phyloP scores from a whole-genome alignment of 2,329 filamentous ascomycete species.

The Hymenoscyphus fraxineus region DNA sequence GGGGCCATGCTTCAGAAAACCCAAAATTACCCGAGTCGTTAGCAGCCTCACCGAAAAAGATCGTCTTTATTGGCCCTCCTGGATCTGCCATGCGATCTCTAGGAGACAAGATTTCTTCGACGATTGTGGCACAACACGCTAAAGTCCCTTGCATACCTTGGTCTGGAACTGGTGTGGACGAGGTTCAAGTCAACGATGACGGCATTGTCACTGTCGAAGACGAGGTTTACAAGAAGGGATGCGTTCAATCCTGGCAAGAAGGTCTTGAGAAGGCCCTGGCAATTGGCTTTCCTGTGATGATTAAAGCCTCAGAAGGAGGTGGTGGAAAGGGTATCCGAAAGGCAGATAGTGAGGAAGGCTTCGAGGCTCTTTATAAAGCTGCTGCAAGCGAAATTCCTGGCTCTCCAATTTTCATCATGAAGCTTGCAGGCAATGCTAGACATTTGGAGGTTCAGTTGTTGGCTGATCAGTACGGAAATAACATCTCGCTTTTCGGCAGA shows the following conservation, averaged over 20 bases:
- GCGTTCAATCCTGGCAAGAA: slow-evolving; percentile 84
- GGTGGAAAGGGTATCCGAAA: slow-evolving; percentile 99
- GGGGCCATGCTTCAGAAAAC: slow-evolving; percentile 98
- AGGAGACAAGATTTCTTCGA: slow-evolving; percentile 99
- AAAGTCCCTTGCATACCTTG: slow-evolving; percentile 97
- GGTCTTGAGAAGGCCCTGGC: slow-evolving; percentile 79
- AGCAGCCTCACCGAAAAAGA: slow-evolving; percentile 95
- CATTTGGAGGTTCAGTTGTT: slow-evolving; percentile 97
- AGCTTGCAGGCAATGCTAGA: slow-evolving; percentile 91
- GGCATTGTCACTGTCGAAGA: slow-evolving; percentile 92
- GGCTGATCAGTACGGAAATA: slow-evolving; percentile 99
- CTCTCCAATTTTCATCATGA: slow-evolving; percentile 99
- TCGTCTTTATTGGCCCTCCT: slow-evolving; percentile 97
- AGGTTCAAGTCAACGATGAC: slow-evolving; percentile 72
- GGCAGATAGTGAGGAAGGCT: slow-evolving; percentile 79
- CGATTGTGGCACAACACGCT: slow-evolving; percentile 97
- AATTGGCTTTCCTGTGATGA: slow-evolving; percentile 99
- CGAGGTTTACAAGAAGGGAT: slow-evolving; percentile 82
- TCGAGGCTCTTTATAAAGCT: slow-evolving; percentile 85
- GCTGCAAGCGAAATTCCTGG: slow-evolving; percentile 96
- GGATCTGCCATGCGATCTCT: slow-evolving; percentile 98
- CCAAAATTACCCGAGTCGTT: slow-evolving; percentile 94
- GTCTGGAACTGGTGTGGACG: slow-evolving; percentile 88
- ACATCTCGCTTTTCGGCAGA: slow-evolving; percentile 97
- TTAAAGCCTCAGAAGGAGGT: slow-evolving; percentile 99